Conservation (phyloP, 1,284 basidiomycete genomes). For the Porodaedalea pini region DNA sequence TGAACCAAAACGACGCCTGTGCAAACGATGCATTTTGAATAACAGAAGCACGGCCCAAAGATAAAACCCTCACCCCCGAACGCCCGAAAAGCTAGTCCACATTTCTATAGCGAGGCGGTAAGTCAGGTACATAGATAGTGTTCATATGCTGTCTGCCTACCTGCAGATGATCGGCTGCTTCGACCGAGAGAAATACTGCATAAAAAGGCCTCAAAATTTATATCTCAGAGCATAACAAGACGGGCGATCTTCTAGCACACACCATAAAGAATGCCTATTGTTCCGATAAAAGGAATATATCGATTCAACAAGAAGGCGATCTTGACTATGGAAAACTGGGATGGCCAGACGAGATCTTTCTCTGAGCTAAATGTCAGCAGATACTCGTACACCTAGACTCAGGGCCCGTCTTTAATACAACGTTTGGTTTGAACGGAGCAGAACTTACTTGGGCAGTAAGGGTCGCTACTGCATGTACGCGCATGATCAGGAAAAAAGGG, state of each 20-base stretch:
- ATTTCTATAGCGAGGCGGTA: background rate
- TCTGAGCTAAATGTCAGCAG: slow-evolving; percentile 7
- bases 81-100: background rate
- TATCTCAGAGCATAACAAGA: background rate
- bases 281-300: slow-evolving; percentile 8
- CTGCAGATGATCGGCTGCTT: background rate
- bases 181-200: background rate
- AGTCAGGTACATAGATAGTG: no score
- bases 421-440: no score
- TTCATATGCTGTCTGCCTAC: background rate
- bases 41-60: background rate
- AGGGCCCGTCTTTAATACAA: background rate
- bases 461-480: no score
- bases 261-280: background rate
- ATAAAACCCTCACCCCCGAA: background rate
- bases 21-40: background rate
- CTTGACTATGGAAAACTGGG: slow-evolving; percentile 3
- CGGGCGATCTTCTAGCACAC: no score
- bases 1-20: background rate
- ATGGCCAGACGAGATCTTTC: slow-evolving; percentile 11
- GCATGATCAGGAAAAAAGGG: no score
- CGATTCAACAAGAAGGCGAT: slow-evolving; percentile 11
- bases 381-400: slow-evolving; percentile 9
- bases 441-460: no score
- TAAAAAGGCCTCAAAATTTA: background rate